Percentiles rank a stretch among this genome's conserved stretches.
Conservation (phyloP, 2,329 filamentous ascomycete genomes). For the Colletotrichum gloeosporioides region DNA sequence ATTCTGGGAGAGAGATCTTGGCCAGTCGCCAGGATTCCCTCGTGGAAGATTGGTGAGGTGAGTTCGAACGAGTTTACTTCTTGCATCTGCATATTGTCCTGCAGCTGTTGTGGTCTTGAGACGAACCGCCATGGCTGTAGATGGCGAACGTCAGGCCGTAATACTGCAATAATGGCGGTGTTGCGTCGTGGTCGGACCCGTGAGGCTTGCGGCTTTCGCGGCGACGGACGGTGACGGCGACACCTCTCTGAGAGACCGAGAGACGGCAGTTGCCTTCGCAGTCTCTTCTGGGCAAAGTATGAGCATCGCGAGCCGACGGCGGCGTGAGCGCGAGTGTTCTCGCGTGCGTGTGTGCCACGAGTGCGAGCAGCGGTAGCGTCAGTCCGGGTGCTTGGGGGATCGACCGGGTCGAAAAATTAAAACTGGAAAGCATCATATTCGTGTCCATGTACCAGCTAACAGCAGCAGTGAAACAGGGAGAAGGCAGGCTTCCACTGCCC, state of each 20-base stretch:
- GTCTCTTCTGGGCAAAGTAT: neutral
- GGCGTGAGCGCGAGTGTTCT: neutral
- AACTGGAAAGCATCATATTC: neutral
- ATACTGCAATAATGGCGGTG: neutral
- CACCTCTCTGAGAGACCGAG: neutral
- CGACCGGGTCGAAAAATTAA: slow-evolving; percentile 5
- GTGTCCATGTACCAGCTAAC: slow-evolving; percentile 4
- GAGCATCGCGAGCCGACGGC: neutral
- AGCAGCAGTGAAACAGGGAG: slow-evolving; percentile 16
- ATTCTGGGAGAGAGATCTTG: neutral
- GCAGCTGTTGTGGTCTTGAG: neutral
- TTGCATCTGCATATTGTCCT: neutral
- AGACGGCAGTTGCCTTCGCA: neutral
- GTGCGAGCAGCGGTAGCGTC: neutral
- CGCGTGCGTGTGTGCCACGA: neutral
- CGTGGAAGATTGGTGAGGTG: neutral
- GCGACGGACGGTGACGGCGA: neutral
- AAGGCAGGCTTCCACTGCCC: neutral
- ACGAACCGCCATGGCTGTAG: neutral
- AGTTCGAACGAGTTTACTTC: slow-evolving; percentile 9
- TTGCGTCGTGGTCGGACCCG: neutral
- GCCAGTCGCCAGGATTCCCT: slow-evolving; percentile 4
- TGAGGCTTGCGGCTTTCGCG: neutral
- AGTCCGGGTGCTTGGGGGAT: neutral
- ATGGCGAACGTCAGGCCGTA: neutral